Conservation (phyloP, 2,329 filamentous ascomycete genomes). For the Fusarium sp. region DNA sequence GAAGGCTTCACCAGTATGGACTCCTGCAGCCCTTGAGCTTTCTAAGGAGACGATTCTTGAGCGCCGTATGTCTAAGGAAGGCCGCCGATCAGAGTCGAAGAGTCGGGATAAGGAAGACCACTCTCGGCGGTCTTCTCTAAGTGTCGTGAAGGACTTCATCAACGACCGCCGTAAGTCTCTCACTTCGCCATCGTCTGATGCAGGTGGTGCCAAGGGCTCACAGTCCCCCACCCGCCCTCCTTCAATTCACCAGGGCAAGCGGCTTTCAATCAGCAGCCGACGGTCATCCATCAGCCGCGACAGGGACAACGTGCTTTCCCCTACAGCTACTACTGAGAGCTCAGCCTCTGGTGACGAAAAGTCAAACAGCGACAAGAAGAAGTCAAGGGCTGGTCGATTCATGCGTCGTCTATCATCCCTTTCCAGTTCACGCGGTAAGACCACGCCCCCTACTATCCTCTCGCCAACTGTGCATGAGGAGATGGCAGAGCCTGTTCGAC, state of each 20-base stretch:
- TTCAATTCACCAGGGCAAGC: slow-evolving; percentile 58
- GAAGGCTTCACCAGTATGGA: slow-evolving; percentile 41
- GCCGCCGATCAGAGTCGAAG: slow-evolving; percentile 46
- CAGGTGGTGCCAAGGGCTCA: slow-evolving; percentile 41
- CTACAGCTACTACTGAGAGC: slow-evolving; percentile 54
- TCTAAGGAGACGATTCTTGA: slow-evolving; percentile 58
- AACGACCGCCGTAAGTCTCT: slow-evolving; percentile 65
- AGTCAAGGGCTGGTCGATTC: slow-evolving; percentile 63
- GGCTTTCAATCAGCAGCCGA: slow-evolving; percentile 70
- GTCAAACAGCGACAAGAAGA: slow-evolving; percentile 55
- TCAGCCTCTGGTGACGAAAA: slow-evolving; percentile 59
- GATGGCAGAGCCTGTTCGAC: slow-evolving; percentile 36
- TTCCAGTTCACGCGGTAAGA: slow-evolving; percentile 57
- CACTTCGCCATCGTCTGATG: slow-evolving; percentile 57
- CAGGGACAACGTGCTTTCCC: slow-evolving; percentile 47
- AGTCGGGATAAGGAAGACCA: slow-evolving; percentile 49
- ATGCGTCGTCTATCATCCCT: slow-evolving; percentile 67
- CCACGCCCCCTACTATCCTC: slow-evolving; percentile 51
- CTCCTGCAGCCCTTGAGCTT: slow-evolving; percentile 40
- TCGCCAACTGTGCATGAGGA: slow-evolving; percentile 63
- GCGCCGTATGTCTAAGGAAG: slow-evolving; percentile 55
- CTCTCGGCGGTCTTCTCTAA: slow-evolving; percentile 65
- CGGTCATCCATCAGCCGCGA: slow-evolving; percentile 62
- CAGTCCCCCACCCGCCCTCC: slow-evolving; percentile 58
- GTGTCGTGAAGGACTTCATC: slow-evolving; percentile 67